Evolutionary conservation across 345 rosid genomes (phyloP), one percentile per base, ranked within the genome.

Genomic region (Aethionema arabicum): DNA sequence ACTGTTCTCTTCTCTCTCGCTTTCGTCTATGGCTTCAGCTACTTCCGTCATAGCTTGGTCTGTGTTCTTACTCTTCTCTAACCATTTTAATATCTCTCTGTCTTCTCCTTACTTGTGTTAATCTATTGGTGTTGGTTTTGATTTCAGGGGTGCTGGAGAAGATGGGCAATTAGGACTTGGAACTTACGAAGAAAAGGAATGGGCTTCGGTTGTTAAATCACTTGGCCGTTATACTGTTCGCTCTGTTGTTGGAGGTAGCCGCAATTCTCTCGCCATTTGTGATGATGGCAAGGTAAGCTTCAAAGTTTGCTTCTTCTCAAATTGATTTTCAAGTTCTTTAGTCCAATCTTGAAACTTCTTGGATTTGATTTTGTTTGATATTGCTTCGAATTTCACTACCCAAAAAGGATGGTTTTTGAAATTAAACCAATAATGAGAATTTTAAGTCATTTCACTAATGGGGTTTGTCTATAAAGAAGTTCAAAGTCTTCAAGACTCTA

Each of bases 131-230:
- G 33, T 30, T 32, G 30, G 11, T 8, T 38, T 49, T 45, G 31
- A 51, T 67, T 14, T 33, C 79, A 93, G 98, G 98, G 99, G 99
- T 41, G 67, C 98, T 10, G 98, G 98, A 44, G 99, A 95, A 75
- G 98, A 95, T 61, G 99, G 99, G 48, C 98, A 95, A 58, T 66
- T 95, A 60, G 98, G 99, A 41, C 77, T 90, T 52, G 99, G 97
- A 9, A 75, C 64, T 66, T 64, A 83, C 67, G 95, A 88, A 68
- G 98, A 88, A 59, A 88, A 78, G 63, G 91, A 90, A 62, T 70
- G 86, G 85, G 93, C 85, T 58, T 83, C 81, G 68, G 82, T 72
- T 45, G 79, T 95, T 48, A 67, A 80, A 51, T 87, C 93, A 74
- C 90, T 90, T 9, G 79, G 88, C 64, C 78, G 86, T 46, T 72